A percentile compares a stretch with the other conserved stretches of the same genome.
Evolutionary conservation across 768 basidiomycete species (phyloP).

Genomic region (Suillus fuscotomentosus): DNA sequence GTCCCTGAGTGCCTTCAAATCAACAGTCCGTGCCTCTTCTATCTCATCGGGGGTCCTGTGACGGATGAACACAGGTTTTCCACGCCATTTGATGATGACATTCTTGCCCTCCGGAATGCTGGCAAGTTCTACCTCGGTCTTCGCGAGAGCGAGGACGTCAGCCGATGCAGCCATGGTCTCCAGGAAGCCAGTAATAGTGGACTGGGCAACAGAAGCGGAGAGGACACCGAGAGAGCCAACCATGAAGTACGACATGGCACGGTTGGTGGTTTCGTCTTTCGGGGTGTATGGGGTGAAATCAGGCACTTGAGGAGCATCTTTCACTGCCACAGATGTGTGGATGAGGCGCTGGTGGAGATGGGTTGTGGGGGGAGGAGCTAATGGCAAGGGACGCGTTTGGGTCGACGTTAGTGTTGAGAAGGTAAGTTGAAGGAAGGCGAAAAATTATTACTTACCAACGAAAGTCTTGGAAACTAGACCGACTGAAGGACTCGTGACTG

Average conservation of each 20-base stretch:
- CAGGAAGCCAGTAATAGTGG: conserved; percentile 90
- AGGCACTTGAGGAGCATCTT: conserved; percentile 80
- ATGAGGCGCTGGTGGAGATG: conserved; percentile 68
- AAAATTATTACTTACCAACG: conserved; percentile 45
- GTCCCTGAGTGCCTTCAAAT: conserved; percentile 89
- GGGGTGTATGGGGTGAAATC: conserved; percentile 84
- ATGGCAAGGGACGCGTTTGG: conserved; percentile 6
- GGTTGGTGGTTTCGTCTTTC: conserved; percentile 61
- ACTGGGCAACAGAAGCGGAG: conserved; percentile 93
- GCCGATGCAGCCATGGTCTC: conserved; percentile 96
- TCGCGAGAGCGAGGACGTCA: conserved; percentile 96
- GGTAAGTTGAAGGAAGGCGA: conserved; percentile 9
- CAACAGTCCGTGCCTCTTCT: conserved; percentile 80
- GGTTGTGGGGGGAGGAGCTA: conserved; percentile 51
- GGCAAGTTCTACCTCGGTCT: conserved; percentile 91
- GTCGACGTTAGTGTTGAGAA: conserved; percentile 15
- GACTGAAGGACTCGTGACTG: conserved; percentile 43
- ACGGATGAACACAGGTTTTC: conserved; percentile 99
- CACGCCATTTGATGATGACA: conserved; percentile 98
- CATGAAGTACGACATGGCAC: conserved; percentile 86
- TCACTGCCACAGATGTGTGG: conserved; percentile 69
- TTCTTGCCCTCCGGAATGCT: conserved; percentile 97
- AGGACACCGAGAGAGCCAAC: conserved; percentile 90
- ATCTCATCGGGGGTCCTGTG: conserved; percentile 93
- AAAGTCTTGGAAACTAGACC: conserved; percentile 68